Evolutionary conservation across 78 protist species (phyloP).

Genomic region (Guillardia theta): DNA sequence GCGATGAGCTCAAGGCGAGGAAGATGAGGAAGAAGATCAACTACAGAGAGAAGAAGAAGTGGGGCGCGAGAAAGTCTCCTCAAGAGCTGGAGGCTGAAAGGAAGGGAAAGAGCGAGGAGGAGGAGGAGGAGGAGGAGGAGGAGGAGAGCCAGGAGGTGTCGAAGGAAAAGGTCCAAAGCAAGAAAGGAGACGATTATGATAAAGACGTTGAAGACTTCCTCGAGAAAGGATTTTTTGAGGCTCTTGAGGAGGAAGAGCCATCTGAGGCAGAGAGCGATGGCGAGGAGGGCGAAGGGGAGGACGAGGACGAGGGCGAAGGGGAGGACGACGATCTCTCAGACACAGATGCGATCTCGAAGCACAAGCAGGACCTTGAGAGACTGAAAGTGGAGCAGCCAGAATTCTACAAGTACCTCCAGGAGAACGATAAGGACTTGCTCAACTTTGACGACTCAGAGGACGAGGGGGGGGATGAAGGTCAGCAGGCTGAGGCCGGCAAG

Average conservation of each 20-base stretch:
- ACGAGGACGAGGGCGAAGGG: neutral
- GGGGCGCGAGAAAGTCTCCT: neutral
- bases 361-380: constrained; percentile 32
- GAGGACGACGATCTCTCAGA: neutral
- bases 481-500: constrained; percentile 53
- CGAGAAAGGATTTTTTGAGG: neutral
- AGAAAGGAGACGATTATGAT: neutral
- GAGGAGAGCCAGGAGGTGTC: neutral
- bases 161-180: neutral
- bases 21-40: neutral
- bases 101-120: neutral
- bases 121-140: neutral
- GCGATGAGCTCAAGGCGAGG: neutral
- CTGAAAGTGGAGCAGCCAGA: constrained; percentile 42
- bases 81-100: neutral
- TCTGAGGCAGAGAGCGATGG: neutral
- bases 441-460: neutral
- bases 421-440: constrained; percentile 39
- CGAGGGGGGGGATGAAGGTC: neutral
- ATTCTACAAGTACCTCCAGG: constrained; percentile 40
- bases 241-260: neutral
- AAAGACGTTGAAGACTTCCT: neutral
- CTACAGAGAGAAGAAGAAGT: neutral
- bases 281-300: neutral
- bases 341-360: neutral